Conservation (phyloP, 257 asterid genomes). For the Paulownia fortunei region DNA sequence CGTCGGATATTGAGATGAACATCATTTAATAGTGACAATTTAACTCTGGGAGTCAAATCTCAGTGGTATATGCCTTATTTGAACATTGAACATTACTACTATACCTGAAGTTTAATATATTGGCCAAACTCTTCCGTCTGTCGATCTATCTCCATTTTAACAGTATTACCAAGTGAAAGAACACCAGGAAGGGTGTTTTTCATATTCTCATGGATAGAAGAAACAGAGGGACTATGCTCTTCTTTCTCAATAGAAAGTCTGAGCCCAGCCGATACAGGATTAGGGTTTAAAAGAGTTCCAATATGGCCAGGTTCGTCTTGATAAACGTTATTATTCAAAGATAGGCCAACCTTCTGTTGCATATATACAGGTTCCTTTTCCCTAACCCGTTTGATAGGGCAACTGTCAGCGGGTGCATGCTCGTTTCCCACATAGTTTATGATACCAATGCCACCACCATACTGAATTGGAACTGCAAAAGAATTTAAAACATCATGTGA, state of each 20-base stretch:
- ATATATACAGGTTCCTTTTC: conserved; percentile 42
- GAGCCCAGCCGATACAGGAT: conserved; percentile 57
- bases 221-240: conserved; percentile 43
- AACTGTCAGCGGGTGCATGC: conserved; percentile 37
- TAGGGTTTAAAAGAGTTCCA: conserved; percentile 46
- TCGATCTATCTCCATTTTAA: conserved; percentile 49
- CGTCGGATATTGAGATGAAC: background rate
- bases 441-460: conserved; percentile 39
- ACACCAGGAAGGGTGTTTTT: conserved; percentile 33
- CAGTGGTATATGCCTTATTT: background rate
- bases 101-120: conserved; percentile 60
- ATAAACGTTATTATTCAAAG: conserved; percentile 42
- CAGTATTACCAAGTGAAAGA: conserved; percentile 37
- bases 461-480: conserved; percentile 48
- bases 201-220: conserved; percentile 47
- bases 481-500: background rate
- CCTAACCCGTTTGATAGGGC: conserved; percentile 49
- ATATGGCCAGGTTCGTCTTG: conserved; percentile 38
- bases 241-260: conserved; percentile 53
- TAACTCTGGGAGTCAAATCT: background rate
- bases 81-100: background rate
- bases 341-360: conserved; percentile 48
- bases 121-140: conserved; percentile 56
- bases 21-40: background rate
- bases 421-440: conserved; percentile 40